Base-by-base conservation (phyloP, 345 rosid genomes). In the Eucalyptus sp. region DNA sequence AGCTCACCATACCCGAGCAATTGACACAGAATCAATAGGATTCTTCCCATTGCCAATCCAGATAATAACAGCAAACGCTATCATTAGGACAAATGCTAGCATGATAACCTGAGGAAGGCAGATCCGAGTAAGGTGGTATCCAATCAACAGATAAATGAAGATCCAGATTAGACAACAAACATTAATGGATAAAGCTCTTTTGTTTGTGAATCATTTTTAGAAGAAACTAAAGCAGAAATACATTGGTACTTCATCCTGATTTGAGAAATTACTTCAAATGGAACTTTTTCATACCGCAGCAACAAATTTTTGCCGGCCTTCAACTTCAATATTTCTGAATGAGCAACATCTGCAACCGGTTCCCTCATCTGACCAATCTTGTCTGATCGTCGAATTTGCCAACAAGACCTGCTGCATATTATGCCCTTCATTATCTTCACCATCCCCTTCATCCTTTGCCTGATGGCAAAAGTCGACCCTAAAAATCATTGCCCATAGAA, bases 381-480 rank as follows among this genome's bases (percentile, higher is more conserved):
- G 83, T 76, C 83, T 76, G 83, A 76, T 37, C 88, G 76, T 90
- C 62, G 66, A 90, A 89, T 93, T 76, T 76, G 15, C 94, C 88
- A 95, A 91, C 91, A 95, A 90, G n/a, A 88, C 87, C 91, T 93
- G 94, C 31, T 91, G 94, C 86, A 88, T 81, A 56, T 91, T 89
- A 49, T 85, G 89, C 79, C 93, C 94, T 90, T 94, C 96, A 37
- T 56, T 90, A 64, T 94, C 94, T 88, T 93, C 95, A 85, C 92
- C 95, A 87, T 90, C 90, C 33, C 90, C 93, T 83, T 92, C 94
- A 92, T 93, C 94, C 91, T 90, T 92, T 88, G 94, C 94, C 93
- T 95, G 95, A 95, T 95, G 96, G 93, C 96, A 95, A 91, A 95
- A 95, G 93, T 95, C 95, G 89, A 95, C 93, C 96, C 96, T 95